A percentile compares a stretch with the other conserved stretches of the same genome.
Conservation (phyloP, 768 basidiomycete genomes). For the Cubamyces sp. region DNA sequence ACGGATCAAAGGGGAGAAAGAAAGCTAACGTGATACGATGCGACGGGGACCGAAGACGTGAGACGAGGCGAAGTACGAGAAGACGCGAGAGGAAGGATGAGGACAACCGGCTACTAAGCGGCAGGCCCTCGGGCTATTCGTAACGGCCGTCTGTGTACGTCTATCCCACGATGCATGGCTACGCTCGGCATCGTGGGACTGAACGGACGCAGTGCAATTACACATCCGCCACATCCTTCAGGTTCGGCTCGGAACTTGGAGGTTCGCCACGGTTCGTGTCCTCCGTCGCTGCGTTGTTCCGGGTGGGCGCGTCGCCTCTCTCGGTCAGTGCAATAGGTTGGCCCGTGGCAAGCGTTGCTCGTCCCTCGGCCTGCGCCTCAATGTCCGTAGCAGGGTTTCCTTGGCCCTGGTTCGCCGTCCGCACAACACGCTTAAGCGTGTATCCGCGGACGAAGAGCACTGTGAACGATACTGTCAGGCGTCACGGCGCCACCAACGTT, state of each 20-base stretch:
- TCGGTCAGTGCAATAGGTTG: slow-evolving; percentile 3
- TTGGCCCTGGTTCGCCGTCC: slow-evolving; percentile 40
- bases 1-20: no score
- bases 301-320: slow-evolving; percentile 11
- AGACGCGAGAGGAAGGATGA: no score
- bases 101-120: no score
- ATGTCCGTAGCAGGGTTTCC: slow-evolving; percentile 33
- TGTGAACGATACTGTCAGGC: slow-evolving; percentile 26
- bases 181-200: not conserved
- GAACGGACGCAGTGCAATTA: not conserved
- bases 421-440: slow-evolving; percentile 55
- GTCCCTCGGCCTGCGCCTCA: slow-evolving; percentile 23
- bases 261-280: slow-evolving; percentile 22
- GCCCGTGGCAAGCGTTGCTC: slow-evolving; percentile 10
- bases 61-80: no score
- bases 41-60: no score
- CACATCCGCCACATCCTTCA: not conserved
- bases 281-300: slow-evolving; percentile 23
- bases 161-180: no score
- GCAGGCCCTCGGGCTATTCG: no score
- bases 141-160: no score
- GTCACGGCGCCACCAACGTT: not conserved
- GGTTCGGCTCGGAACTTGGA: not conserved
- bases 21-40: no score
- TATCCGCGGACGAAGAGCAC: slow-evolving; percentile 64